Conservation (phyloP, 352 stramenopile genomes). For the Phytophthora aleatoria region DNA sequence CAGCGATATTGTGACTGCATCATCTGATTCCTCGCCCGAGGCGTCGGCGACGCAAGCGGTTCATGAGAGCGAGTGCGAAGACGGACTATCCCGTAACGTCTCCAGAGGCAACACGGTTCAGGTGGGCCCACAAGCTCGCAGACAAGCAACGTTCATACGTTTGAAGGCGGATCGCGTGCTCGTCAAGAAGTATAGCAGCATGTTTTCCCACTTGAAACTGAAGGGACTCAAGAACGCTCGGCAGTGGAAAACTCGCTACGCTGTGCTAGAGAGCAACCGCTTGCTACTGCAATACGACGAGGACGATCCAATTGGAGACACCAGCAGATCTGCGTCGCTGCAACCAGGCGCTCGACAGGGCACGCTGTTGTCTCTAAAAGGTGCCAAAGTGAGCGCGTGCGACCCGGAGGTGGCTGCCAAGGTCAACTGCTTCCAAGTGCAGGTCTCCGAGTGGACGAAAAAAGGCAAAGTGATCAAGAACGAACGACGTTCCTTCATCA, state of each 20-base stretch:
- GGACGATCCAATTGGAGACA: slow-evolving; percentile 23
- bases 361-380: slow-evolving; percentile 73
- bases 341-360: slow-evolving; percentile 37
- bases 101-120: background rate
- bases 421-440: slow-evolving; percentile 86
- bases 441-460: slow-evolving; percentile 85
- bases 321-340: slow-evolving; percentile 13
- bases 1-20: slow-evolving; percentile 10
- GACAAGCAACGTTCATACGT: slow-evolving; percentile 47
- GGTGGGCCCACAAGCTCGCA: background rate
- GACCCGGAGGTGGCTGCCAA: slow-evolving; percentile 74
- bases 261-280: slow-evolving; percentile 68
- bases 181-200: slow-evolving; percentile 82
- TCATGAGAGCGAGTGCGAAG: slow-evolving; percentile 33
- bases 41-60: slow-evolving; percentile 37
- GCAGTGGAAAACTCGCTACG: slow-evolving; percentile 87
- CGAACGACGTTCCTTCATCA: slow-evolving; percentile 68
- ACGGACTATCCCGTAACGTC: slow-evolving; percentile 1
- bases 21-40: slow-evolving; percentile 33
- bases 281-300: slow-evolving; percentile 81
- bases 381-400: slow-evolving; percentile 75
- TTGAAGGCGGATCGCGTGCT: slow-evolving; percentile 74
- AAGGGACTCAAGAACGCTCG: slow-evolving; percentile 59
- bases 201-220: slow-evolving; percentile 80
- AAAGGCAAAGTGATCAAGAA: slow-evolving; percentile 72